Base-by-base conservation (phyloP, 345 rosid genomes). In the Corchorus capsularis region DNA sequence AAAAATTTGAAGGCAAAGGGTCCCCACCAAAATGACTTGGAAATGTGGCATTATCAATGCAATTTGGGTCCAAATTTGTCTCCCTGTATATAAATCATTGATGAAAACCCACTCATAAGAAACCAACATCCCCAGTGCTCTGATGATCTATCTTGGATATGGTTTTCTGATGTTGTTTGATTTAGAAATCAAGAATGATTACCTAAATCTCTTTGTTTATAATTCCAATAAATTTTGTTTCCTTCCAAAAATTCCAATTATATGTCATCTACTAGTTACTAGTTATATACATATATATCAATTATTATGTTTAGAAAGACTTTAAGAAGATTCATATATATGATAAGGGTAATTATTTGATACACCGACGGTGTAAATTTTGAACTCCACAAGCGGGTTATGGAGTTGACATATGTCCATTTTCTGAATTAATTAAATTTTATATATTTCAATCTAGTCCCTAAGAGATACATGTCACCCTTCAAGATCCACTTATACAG, bases 121-220 rank as follows among this genome's bases (percentile, higher is more conserved):
- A 78, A 82, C 86, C 89, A 79, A 87, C 88, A 85, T 87, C 83
- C 89, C 80, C 68, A 79, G 72, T 79, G 75, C 76, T 83, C 75
- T 50, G 83, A 68, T 77, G 80, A 86, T 88, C 87, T 87, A 90
- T 82, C 86, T 87, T 89, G 87, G 93, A 86, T 84, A 80, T 84
- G 86, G 71, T 74, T 73, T 34, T 83, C 53, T 72, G 61, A 45
- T 67, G 67, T 72, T 78, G 61, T 52, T 68, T 69, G 49, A 57
- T 77, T 77, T 57, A 11, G 71, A 77, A 57, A 72, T 69, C 74
- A 34, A 50, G 22, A 49, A 70, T 50, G 43, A 65, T 69, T 52
- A 52, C n/a, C 70, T 56, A 71, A 66, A 77, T 68, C 66, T 65
- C 19, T 71, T n/a, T 13, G 6, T 39, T 71, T 20, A 55, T 43